Evolutionary conservation across 345 rosid genomes (phyloP).

Genomic region (Pistacia vera): DNA sequence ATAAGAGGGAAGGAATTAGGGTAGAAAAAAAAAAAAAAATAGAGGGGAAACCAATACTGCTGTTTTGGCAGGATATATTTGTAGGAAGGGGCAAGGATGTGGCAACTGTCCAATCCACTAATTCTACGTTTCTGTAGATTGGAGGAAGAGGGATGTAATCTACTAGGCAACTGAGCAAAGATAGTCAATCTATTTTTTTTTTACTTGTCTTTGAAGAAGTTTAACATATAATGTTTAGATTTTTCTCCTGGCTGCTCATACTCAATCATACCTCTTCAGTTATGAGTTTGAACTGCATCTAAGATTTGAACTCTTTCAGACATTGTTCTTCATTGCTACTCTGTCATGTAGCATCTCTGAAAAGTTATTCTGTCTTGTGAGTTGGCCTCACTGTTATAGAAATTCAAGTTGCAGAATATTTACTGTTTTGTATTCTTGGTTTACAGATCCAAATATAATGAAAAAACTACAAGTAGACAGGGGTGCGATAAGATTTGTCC

Average conservation of each 20-base stretch:
- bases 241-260: background rate
- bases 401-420: background rate
- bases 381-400: background rate
- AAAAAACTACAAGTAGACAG: slow-evolving; percentile 94
- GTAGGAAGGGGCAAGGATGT: background rate
- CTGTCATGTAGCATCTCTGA: background rate
- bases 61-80: background rate
- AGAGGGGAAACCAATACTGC: background rate
- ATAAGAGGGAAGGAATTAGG: background rate
- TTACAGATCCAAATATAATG: slow-evolving; percentile 89
- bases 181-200: background rate
- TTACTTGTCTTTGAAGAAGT: background rate
- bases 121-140: background rate
- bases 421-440: slow-evolving; percentile 18
- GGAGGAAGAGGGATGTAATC: background rate
- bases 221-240: background rate
- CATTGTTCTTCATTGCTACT: background rate
- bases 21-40: background rate
- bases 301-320: background rate
- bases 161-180: background rate
- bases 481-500: slow-evolving; percentile 94
- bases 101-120: background rate
- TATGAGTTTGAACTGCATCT: background rate
- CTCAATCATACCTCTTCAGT: background rate
- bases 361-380: background rate